phyloP scores from a whole-genome alignment of 208 protist species.

The Leishmania lainsoni region DNA sequence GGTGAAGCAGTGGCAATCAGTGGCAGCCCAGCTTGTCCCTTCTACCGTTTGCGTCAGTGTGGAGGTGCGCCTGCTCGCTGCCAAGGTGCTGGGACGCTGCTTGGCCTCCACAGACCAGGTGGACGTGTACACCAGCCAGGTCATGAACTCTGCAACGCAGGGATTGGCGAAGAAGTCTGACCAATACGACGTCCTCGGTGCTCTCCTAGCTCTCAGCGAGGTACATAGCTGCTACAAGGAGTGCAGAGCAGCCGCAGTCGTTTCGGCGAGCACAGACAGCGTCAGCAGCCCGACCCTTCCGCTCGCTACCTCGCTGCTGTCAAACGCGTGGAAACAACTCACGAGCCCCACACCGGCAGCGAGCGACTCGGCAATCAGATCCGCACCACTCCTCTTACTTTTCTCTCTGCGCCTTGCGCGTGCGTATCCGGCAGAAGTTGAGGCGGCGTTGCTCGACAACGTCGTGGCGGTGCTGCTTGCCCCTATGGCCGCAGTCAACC shows the following conservation, averaged over 20 bases:
- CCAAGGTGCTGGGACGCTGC: constrained; percentile 34
- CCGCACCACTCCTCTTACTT: constrained; percentile 16
- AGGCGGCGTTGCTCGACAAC: constrained; percentile 25
- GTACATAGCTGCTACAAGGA: constrained; percentile 26
- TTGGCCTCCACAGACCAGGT: constrained; percentile 24
- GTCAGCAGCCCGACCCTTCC: constrained; percentile 34
- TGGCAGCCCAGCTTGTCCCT: constrained; percentile 14
- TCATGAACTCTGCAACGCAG: constrained; percentile 18
- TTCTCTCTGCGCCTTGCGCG: constrained; percentile 21
- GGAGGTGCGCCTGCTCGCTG: constrained; percentile 43
- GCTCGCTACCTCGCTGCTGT: constrained; percentile 60
- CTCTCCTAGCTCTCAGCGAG: constrained; percentile 33
- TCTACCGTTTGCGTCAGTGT: constrained; percentile 8
- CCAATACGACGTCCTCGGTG: constrained; percentile 21
- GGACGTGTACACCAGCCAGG: constrained; percentile 38
- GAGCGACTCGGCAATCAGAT: not conserved
- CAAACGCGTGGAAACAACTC: constrained; percentile 36
- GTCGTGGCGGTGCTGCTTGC: constrained; percentile 20
- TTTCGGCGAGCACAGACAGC: not conserved
- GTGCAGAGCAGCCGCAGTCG: not conserved
- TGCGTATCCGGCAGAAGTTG: constrained; percentile 24
- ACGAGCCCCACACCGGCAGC: constrained; percentile 10
- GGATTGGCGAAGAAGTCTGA: constrained; percentile 4
- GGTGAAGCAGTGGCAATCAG: constrained; percentile 19
- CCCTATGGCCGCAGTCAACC: constrained; percentile 23